Evolutionary conservation across 2,329 filamentous ascomycete species (phyloP), one percentile per base, ranked within the genome.

Genomic region (Calonectria montana): DNA sequence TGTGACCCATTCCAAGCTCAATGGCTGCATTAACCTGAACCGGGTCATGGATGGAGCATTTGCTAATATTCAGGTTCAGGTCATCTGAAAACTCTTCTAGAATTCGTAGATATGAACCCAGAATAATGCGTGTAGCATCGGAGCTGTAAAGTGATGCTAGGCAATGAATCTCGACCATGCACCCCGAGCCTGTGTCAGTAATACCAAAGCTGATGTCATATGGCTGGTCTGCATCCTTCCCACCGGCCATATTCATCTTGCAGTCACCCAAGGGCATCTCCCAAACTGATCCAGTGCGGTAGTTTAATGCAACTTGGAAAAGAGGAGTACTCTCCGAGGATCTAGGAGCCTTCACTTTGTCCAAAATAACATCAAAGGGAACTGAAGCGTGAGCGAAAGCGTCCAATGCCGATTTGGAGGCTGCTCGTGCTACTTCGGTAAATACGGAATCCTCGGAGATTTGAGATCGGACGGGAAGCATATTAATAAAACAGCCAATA

Each of bases 281-380:
- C 53, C 82, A 73, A 5, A 78, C 74, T 1, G 74, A 69, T 0
- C 78, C 79, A 35, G 82, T 82, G 7, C 85, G 81, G 74, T 89
- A 89, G 76, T 89, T 83, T 45, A 89, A 74, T 23, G 86, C 83
- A 0, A 79, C 82, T 69, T 89, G 87, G 77, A 88, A 88, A 0
- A 89, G 59, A 0, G 87, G 87, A 29, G 73, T 84, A 66, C 84
- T 74, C 0, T 79, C 74, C 0, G 83, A 73, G 1, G 84, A 85
- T 7, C 86, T 80, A 0, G 81, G 75, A 0, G 86, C 80, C 12
- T 83, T 79, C 1, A 89, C 77, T 48, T 86, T 80, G 2, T 85
- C 78, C 0, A 88, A 78, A 0, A 89, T 74, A 1, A 85, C 77
- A 65, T 88, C 83, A 65, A 88, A 87, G 0, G 88, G 88, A 2